These are phyloP conservation scores for Scytalidium sp. DNA, from an alignment of 2,329 filamentous ascomycete genomes.

Conservation along the genomic window DNA sequence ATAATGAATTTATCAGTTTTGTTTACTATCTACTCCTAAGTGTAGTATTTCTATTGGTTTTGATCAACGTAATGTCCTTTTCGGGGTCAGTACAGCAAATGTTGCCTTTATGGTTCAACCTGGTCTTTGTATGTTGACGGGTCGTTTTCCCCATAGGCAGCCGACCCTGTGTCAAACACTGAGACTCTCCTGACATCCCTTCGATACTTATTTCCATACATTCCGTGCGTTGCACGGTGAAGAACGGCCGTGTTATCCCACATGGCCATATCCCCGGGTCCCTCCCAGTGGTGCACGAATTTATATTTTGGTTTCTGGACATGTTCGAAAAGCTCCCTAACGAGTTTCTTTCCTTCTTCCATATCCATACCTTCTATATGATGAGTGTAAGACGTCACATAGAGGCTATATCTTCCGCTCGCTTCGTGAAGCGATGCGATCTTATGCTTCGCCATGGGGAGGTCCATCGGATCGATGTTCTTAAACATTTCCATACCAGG, in stretches of 20 bases:
- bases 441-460: constrained; percentile 36
- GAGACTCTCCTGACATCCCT: neutral
- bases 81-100: too few species aligned
- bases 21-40: too few species aligned
- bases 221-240: constrained; percentile 38
- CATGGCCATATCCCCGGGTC: constrained; percentile 47
- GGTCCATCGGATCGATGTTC: constrained; percentile 34
- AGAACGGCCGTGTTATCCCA: constrained; percentile 57
- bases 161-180: neutral
- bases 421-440: constrained; percentile 42
- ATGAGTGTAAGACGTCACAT: constrained; percentile 48
- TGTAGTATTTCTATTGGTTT: too few species aligned
- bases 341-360: constrained; percentile 31
- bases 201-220: neutral
- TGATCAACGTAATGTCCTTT: too few species aligned
- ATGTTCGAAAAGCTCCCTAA: constrained; percentile 31
- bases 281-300: constrained; percentile 42
- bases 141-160: neutral
- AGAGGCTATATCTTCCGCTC: constrained; percentile 37
- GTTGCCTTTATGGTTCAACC: too few species aligned
- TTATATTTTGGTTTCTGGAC: constrained; percentile 41
- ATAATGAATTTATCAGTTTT: too few species aligned
- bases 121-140: neutral
- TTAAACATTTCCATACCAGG: constrained; percentile 41
- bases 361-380: constrained; percentile 42